Conservation (phyloP, 371 early-diverging fungal species). For the Mucor irregularis region DNA sequence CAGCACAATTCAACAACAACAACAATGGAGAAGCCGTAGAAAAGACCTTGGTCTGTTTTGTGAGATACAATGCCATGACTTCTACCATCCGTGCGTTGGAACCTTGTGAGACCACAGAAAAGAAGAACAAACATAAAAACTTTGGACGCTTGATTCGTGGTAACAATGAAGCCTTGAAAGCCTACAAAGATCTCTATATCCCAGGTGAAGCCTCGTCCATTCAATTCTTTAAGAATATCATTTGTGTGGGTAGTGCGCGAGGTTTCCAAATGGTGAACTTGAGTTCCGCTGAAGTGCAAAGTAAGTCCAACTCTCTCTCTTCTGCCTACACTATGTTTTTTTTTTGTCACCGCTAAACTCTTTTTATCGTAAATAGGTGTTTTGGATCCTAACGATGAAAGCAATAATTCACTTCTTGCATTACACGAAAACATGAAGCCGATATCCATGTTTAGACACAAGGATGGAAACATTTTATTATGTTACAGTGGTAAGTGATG, state of each 20-base stretch:
- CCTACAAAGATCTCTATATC: slow-evolving; percentile 88
- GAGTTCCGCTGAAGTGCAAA: slow-evolving; percentile 69
- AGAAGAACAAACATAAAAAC: slow-evolving; percentile 41
- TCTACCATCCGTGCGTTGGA: slow-evolving; percentile 81
- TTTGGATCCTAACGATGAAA: slow-evolving; percentile 46
- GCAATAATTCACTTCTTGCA: slow-evolving; percentile 26
- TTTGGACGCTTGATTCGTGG: slow-evolving; percentile 52
- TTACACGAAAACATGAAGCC: slow-evolving; percentile 52
- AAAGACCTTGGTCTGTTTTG: slow-evolving; percentile 71
- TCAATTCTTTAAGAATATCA: slow-evolving; percentile 80
- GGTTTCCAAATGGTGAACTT: slow-evolving; percentile 95
- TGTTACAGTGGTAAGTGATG: slow-evolving; percentile 80
- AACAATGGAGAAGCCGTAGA: slow-evolving; percentile 39
- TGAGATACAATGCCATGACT: slow-evolving; percentile 64
- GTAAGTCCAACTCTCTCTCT: too few relatives aligned
- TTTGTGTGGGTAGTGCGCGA: slow-evolving; percentile 90
- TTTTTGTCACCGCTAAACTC: background rate
- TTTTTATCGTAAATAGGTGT: slow-evolving; percentile 29
- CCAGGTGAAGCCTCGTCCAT: slow-evolving; percentile 88
- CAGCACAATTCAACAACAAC: slow-evolving; percentile 37
- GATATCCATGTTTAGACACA: slow-evolving; percentile 83
- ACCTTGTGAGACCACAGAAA: slow-evolving; percentile 52
- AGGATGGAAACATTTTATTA: slow-evolving; percentile 76
- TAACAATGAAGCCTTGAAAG: slow-evolving; percentile 53
- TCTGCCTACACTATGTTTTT: too few relatives aligned